Evolutionary conservation across 768 basidiomycete genomes (phyloP).

Genomic region (Xerocomellus amylosporus): DNA sequence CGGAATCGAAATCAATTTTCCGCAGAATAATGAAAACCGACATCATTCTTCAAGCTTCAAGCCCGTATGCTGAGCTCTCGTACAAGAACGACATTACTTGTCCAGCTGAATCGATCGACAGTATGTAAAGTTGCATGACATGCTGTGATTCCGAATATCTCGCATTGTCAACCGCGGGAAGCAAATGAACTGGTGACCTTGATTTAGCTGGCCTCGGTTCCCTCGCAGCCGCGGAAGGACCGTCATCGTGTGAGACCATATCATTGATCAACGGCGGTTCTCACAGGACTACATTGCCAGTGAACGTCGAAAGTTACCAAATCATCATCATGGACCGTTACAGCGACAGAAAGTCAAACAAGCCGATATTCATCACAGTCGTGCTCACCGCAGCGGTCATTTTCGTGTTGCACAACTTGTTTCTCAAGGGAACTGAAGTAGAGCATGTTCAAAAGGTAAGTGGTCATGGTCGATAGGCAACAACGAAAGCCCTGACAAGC

Average conservation of each 20-base stretch:
- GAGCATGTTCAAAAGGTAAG: constrained; percentile 23
- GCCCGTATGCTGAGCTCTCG: too few relatives aligned
- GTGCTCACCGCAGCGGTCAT: constrained; percentile 11
- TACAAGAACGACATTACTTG: too few relatives aligned
- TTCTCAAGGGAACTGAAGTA: constrained; percentile 19
- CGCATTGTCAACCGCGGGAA: too few relatives aligned
- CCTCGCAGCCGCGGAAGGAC: neutral
- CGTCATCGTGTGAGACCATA: neutral
- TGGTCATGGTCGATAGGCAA: neutral
- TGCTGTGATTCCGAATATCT: too few relatives aligned
- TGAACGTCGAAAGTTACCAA: neutral
- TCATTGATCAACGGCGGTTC: neutral
- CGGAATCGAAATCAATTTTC: too few relatives aligned
- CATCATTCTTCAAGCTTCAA: too few relatives aligned
- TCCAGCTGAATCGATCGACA: too few relatives aligned
- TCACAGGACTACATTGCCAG: neutral
- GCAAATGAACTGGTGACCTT: too few relatives aligned
- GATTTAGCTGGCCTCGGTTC: neutral
- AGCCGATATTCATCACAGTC: constrained; percentile 11
- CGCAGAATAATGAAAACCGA: too few relatives aligned
- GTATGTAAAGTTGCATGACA: too few relatives aligned
- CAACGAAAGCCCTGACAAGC: neutral
- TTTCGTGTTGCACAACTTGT: constrained; percentile 20
- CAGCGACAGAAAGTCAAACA: constrained; percentile 23
- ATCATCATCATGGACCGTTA: constrained; percentile 20